These are phyloP conservation scores for Phaffomyces antillensis DNA, from an alignment of 805 yeast species.

Conservation along the genomic window DNA sequence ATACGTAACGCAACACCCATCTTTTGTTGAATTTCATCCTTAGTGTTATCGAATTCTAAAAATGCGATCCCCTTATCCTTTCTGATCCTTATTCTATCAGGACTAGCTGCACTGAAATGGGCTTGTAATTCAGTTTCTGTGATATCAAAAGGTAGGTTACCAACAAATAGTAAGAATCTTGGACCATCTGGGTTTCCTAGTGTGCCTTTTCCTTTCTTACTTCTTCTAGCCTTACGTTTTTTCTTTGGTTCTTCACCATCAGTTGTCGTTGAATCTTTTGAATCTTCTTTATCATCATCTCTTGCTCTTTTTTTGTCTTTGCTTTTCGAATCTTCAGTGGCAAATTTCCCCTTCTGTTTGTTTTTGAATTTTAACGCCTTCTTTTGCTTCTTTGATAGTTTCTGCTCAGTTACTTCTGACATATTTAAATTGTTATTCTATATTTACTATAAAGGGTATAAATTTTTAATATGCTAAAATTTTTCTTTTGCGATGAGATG, in stretches of 20 bases:
- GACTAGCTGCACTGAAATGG: constrained; percentile 70
- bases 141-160: constrained; percentile 75
- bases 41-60: constrained; percentile 61
- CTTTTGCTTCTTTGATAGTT: constrained; percentile 57
- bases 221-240: constrained; percentile 71
- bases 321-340: constrained; percentile 18
- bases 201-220: constrained; percentile 56
- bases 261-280: constrained; percentile 14
- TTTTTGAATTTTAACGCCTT: constrained; percentile 55
- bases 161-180: constrained; percentile 80
- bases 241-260: constrained; percentile 35
- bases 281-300: constrained; percentile 7
- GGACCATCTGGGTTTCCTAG: constrained; percentile 38
- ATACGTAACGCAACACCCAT: constrained; percentile 80
- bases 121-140: constrained; percentile 52
- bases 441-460: too few relatives aligned
- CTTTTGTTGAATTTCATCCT: constrained; percentile 58
- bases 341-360: constrained; percentile 22
- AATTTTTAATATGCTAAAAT: not conserved
- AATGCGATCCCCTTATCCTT: constrained; percentile 88
- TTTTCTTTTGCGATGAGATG: not conserved
- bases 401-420: constrained; percentile 23
- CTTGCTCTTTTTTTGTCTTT: constrained; percentile 17
- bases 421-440: not conserved
- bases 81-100: constrained; percentile 73